These are phyloP conservation scores for Marchantia paleacea DNA, from an alignment of 225 moss, liverwort and hornwort species.

Conservation along the genomic window DNA sequence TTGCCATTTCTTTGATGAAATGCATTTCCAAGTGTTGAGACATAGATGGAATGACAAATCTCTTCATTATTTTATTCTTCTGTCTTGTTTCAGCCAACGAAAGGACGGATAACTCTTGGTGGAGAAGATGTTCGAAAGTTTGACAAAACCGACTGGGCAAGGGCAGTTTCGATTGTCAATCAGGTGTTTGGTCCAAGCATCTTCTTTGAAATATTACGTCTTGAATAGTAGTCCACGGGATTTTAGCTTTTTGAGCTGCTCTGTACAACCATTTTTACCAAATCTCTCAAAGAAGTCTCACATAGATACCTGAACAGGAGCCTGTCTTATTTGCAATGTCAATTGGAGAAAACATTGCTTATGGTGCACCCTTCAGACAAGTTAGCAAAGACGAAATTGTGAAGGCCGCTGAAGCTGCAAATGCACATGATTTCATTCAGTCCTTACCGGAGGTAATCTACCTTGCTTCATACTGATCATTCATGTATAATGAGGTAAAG, in stretches of 20 bases:
- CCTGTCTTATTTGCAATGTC: constrained; percentile 99
- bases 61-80: background rate
- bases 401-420: constrained; percentile 92
- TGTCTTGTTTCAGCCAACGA: constrained; percentile 58
- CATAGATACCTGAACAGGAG: constrained; percentile 48
- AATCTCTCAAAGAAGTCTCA: background rate
- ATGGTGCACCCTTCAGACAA: constrained; percentile 78
- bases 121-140: constrained; percentile 93
- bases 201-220: background rate
- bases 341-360: constrained; percentile 93
- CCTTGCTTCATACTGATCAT: background rate
- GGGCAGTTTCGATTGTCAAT: constrained; percentile 89
- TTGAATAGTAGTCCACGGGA: background rate
- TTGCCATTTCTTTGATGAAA: background rate
- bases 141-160: constrained; percentile 97
- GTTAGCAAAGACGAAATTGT: constrained; percentile 64
- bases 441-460: constrained; percentile 70
- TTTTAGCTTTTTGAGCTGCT: background rate
- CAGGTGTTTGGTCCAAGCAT: constrained; percentile 45
- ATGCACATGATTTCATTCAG: constrained; percentile 87
- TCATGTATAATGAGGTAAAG: background rate
- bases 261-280: background rate
- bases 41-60: background rate
- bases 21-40: too few species aligned
- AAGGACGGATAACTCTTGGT: constrained; percentile 80